phyloP scores from a whole-genome alignment of 2,329 filamentous ascomycete species.

The Rutstroemia sp. region DNA sequence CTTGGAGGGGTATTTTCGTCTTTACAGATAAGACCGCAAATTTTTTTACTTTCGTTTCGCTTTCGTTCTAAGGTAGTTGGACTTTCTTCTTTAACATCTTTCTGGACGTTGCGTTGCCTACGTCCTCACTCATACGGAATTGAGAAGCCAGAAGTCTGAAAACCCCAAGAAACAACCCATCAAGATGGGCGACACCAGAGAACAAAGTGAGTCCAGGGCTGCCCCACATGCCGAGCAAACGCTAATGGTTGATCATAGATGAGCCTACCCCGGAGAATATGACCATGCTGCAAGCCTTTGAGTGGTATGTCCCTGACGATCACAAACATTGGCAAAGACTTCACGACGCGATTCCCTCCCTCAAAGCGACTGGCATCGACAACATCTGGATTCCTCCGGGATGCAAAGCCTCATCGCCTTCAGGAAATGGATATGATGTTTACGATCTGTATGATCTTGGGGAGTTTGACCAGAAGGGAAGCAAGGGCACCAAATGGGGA shows the following conservation, averaged over 20 bases:
- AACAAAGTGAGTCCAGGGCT: constrained; percentile 1
- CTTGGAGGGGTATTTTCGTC: background rate
- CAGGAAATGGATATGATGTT: constrained; percentile 61
- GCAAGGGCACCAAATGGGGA: constrained; percentile 60
- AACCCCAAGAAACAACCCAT: background rate
- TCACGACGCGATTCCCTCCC: constrained; percentile 39
- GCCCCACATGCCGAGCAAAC: background rate
- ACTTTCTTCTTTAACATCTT: too few species aligned
- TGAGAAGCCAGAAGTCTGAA: too few species aligned
- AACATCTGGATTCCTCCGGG: constrained; percentile 63
- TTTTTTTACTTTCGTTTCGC: too few species aligned
- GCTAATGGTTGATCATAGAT: constrained; percentile 6
- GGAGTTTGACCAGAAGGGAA: constrained; percentile 66
- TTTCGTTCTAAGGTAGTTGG: too few species aligned
- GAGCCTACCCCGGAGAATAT: constrained; percentile 37
- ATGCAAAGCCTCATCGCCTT: constrained; percentile 56
- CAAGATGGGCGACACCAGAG: constrained; percentile 3
- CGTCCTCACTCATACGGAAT: too few species aligned
- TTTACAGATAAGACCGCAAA: background rate
- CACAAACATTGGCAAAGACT: constrained; percentile 55
- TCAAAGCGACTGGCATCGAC: constrained; percentile 54
- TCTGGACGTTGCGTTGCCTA: too few species aligned
- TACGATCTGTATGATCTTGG: constrained; percentile 66
- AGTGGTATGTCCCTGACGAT: constrained; percentile 63
- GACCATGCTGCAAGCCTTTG: constrained; percentile 62